Base-by-base conservation (phyloP, 2,329 filamentous ascomycete species). In the Penicillium sumatraense region DNA sequence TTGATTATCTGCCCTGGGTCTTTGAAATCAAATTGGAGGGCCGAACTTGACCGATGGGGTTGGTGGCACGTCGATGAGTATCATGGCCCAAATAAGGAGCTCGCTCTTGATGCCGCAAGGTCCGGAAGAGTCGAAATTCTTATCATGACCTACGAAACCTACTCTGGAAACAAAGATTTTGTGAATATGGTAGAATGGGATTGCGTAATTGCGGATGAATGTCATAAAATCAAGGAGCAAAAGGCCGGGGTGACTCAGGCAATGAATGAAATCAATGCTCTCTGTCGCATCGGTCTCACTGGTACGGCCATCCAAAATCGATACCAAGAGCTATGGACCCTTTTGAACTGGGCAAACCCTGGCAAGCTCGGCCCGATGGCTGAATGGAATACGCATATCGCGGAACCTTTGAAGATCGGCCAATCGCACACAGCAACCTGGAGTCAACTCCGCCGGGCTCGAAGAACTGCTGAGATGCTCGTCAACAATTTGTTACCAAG, bases 261-360 rank as follows among this genome's bases (percentile, higher is more conserved):
- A 0, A 93, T 99, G 89, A 90, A 91, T 65, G 86, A 93, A 58
- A 81, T 98, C 63, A 99, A 99, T 65, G 87, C 93, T 0, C 83
- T 98, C 2, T 98, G 95, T 68, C 86, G 95, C 29, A 93, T 99
- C 57, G 95, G 95, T 0, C 80, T 99, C 8, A 98, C 93, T 0
- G 95, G 95, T 2, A 99, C 95, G 0, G 93, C 93, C 0, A 97
- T 99, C 41, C 95, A 99, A 70, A 99, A 99, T 73, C 95, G 91
- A 62, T 99, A 99, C 71, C 91, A 97, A 69, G 95, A 99, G 72
- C 82, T 99, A 1, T 99, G 93, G 93, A 96, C 92, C 0, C 80
- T 99, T 0, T 80, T 99, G 2, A 96, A 99, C 70, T 99, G 95
- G 95, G 93, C 92, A 0, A 95, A 96, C 64, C 95, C 95, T 0